Evolutionary conservation across 352 stramenopile genomes (phyloP).

Genomic region (Phytophthora tubulina): DNA sequence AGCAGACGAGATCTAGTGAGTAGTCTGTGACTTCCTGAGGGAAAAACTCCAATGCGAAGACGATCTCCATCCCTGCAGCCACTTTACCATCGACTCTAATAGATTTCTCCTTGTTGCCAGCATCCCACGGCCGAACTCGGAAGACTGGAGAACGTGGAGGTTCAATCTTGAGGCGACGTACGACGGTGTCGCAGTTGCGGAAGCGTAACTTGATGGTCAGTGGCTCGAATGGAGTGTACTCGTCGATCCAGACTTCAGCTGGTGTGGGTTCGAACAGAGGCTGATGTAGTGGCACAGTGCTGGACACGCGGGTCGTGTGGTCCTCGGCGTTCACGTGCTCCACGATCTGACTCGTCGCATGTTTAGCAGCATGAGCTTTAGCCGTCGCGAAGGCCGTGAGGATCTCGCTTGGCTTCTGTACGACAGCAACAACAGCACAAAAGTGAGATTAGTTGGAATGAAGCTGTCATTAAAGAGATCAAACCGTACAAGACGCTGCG

Average conservation of each 20-base stretch:
- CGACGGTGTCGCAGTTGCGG: constrained; percentile 93
- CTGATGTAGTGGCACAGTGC: constrained; percentile 81
- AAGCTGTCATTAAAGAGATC: neutral
- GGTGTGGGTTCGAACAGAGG: constrained; percentile 91
- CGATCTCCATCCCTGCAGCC: constrained; percentile 94
- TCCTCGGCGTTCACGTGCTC: constrained; percentile 81
- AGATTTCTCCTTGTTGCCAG: constrained; percentile 15
- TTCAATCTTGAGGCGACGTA: constrained; percentile 91
- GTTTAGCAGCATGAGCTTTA: constrained; percentile 56
- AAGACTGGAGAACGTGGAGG: constrained; percentile 90
- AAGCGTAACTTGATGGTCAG: constrained; percentile 89
- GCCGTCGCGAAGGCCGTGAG: constrained; percentile 64
- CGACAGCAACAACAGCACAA: neutral
- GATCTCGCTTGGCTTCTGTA: constrained; percentile 77
- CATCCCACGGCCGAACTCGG: constrained; percentile 54
- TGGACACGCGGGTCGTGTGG: constrained; percentile 69
- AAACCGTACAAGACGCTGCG: constrained; percentile 34
- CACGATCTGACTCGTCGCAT: constrained; percentile 54
- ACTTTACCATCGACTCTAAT: constrained; percentile 79
- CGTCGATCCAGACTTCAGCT: constrained; percentile 89
- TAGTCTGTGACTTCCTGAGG: constrained; percentile 93
- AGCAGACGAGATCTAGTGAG: constrained; percentile 91
- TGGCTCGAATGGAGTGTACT: constrained; percentile 92
- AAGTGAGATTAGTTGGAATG: neutral
- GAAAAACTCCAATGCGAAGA: constrained; percentile 92